phyloP scores from a whole-genome alignment of 1,284 basidiomycete genomes.

The Volvariella surrecta region DNA sequence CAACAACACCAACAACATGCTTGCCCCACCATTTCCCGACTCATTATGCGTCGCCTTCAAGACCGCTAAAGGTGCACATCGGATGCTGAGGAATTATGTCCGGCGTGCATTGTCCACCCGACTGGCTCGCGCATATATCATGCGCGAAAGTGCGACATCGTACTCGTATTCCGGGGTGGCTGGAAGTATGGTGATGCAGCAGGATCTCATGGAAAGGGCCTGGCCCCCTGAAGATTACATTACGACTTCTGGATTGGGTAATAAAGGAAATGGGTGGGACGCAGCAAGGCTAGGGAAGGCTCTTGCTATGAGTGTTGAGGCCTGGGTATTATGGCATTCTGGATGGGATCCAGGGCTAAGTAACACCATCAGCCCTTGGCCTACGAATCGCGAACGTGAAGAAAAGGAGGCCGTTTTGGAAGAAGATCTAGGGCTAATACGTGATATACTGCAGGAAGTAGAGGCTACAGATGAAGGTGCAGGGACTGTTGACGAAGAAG shows the following conservation, averaged over 20 bases:
- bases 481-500: slow-evolving; percentile 54
- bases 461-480: slow-evolving; percentile 53
- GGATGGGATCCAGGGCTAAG: slow-evolving; percentile 1
- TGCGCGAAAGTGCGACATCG: slow-evolving; percentile 37
- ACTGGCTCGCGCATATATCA: slow-evolving; percentile 57
- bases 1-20: slow-evolving; percentile 14
- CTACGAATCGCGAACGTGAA: slow-evolving; percentile 19
- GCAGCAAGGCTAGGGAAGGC: slow-evolving; percentile 47
- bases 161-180: slow-evolving; percentile 55
- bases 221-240: slow-evolving; percentile 54
- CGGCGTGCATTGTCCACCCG: slow-evolving; percentile 50
- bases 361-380: slow-evolving; percentile 10
- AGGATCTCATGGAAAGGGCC: slow-evolving; percentile 57
- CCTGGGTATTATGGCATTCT: slow-evolving; percentile 43
- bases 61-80: slow-evolving; percentile 55
- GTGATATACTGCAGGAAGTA: slow-evolving; percentile 64
- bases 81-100: slow-evolving; percentile 57
- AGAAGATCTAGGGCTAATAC: slow-evolving; percentile 57
- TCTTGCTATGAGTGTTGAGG: slow-evolving; percentile 40
- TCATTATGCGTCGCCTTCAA: slow-evolving; percentile 23
- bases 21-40: slow-evolving; percentile 15
- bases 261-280: slow-evolving; percentile 45
- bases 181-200: slow-evolving; percentile 46
- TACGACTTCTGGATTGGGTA: slow-evolving; percentile 22
- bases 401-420: slow-evolving; percentile 52